Percentiles rank a stretch among this genome's conserved stretches.
These are phyloP conservation scores for Phylloporus scabripes DNA, from an alignment of 768 basidiomycete species.

Conservation along the genomic window DNA sequence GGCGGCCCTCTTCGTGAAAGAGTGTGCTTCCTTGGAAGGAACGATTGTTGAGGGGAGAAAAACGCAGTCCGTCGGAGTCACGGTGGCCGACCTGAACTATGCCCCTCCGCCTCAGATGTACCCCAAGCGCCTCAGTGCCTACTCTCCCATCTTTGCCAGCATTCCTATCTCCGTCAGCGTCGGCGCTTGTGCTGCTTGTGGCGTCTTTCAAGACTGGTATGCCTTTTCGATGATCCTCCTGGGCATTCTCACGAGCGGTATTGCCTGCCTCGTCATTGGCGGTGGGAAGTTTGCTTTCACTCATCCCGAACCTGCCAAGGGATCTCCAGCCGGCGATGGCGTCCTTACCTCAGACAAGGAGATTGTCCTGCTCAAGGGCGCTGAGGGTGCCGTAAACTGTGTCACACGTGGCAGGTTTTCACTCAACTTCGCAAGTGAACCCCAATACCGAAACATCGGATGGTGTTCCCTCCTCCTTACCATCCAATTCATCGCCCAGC, in stretches of 20 bases:
- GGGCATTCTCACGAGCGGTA: slow-evolving; percentile 29
- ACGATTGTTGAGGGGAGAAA: slow-evolving; percentile 20
- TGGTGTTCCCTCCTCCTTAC: slow-evolving; percentile 30
- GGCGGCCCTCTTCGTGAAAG: slow-evolving; percentile 26
- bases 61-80: slow-evolving; percentile 23
- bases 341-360: slow-evolving; percentile 21
- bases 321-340: slow-evolving; percentile 29
- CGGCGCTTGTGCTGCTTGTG: slow-evolving; percentile 26
- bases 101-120: slow-evolving; percentile 13
- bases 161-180: slow-evolving; percentile 29
- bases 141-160: slow-evolving; percentile 24
- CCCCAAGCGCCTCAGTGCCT: slow-evolving; percentile 17
- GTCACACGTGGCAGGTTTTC: slow-evolving; percentile 31
- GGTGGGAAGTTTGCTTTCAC: slow-evolving; percentile 26
- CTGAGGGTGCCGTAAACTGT: slow-evolving; percentile 28
- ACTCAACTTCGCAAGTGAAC: slow-evolving; percentile 23
- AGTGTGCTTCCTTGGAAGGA: slow-evolving; percentile 13
- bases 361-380: slow-evolving; percentile 26
- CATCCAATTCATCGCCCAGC: slow-evolving; percentile 31
- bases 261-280: slow-evolving; percentile 31
- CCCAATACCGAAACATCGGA: slow-evolving; percentile 26
- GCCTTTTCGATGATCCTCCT: slow-evolving; percentile 32
- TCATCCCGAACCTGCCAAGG: slow-evolving; percentile 23
- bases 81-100: slow-evolving; percentile 24
- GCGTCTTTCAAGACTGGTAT: slow-evolving; percentile 30